Conservation (phyloP, 2,329 filamentous ascomycete species). For the Periconia sp. region DNA sequence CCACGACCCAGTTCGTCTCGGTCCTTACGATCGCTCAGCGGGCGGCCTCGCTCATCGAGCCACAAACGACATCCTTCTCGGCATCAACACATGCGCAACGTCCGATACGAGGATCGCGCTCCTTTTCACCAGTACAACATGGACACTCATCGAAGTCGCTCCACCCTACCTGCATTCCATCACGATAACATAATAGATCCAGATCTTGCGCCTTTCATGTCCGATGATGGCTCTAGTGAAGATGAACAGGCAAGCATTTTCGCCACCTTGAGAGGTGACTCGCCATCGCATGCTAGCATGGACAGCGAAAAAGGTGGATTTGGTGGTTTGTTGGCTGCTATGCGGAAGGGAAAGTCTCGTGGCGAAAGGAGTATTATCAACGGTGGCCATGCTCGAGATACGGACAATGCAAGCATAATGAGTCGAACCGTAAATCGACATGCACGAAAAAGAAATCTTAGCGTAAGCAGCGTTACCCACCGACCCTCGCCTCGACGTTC, state of each 20-base stretch:
- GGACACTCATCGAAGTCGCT: slow-evolving; percentile 69
- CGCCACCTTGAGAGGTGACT: slow-evolving; percentile 70
- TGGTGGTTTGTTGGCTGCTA: slow-evolving; percentile 72
- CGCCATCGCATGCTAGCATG: slow-evolving; percentile 63
- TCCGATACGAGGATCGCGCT: slow-evolving; percentile 82
- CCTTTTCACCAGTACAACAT: slow-evolving; percentile 81
- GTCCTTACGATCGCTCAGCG: slow-evolving; percentile 76
- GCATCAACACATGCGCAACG: slow-evolving; percentile 78
- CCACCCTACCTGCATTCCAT: slow-evolving; percentile 87
- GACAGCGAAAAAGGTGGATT: slow-evolving; percentile 79
- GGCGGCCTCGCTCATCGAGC: slow-evolving; percentile 74
- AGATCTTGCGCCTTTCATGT: slow-evolving; percentile 93
- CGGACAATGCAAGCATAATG: slow-evolving; percentile 68
- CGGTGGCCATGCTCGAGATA: slow-evolving; percentile 70
- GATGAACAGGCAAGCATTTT: slow-evolving; percentile 92
- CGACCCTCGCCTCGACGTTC: slow-evolving; percentile 73
- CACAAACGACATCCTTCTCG: slow-evolving; percentile 89
- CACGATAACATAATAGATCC: slow-evolving; percentile 99
- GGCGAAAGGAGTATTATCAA: slow-evolving; percentile 72
- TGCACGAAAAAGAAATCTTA: slow-evolving; percentile 79
- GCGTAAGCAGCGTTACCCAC: slow-evolving; percentile 78
- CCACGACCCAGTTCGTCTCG: slow-evolving; percentile 92
- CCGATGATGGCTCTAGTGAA: slow-evolving; percentile 89
- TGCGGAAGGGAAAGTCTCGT: slow-evolving; percentile 76
- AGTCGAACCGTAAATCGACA: slow-evolving; percentile 68